phyloP scores from a whole-genome alignment of 129 eudicot species.

The Logfia minima region DNA sequence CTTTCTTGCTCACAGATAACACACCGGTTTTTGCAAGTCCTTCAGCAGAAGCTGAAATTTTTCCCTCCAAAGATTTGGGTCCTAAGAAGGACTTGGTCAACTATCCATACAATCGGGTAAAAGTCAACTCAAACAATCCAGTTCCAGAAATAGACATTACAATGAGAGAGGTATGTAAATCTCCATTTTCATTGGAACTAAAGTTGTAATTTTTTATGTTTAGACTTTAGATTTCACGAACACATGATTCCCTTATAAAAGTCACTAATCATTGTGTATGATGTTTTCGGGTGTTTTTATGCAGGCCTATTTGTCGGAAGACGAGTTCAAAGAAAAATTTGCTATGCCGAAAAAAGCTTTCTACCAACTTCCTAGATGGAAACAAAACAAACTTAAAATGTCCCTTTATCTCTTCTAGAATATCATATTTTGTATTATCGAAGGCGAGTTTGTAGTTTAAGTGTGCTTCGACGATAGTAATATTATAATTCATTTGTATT shows the following conservation, averaged over 20 bases:
- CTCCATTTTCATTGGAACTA: neutral
- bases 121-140: constrained; percentile 51
- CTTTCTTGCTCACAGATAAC: constrained; percentile 27
- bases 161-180: constrained; percentile 59
- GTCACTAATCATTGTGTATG: neutral
- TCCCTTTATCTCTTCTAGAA: constrained; percentile 55
- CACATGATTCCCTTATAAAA: neutral
- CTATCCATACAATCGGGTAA: constrained; percentile 61
- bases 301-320: constrained; percentile 57
- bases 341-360: constrained; percentile 45
- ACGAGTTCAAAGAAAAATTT: constrained; percentile 62
- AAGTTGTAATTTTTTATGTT: neutral
- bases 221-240: neutral
- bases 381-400: constrained; percentile 68
- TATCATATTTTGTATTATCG: constrained; percentile 16
- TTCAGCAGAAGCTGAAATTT: constrained; percentile 11
- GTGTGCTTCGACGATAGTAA: constrained; percentile 5
- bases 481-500: constrained; percentile 20
- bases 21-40: constrained; percentile 25
- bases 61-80: constrained; percentile 28
- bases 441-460: constrained; percentile 6
- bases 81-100: constrained; percentile 28
- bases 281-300: constrained; percentile 21
- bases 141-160: constrained; percentile 60
- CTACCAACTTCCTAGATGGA: constrained; percentile 75